Base-by-base conservation (phyloP, 768 basidiomycete genomes). In the Cyclocybe cylindracea region DNA sequence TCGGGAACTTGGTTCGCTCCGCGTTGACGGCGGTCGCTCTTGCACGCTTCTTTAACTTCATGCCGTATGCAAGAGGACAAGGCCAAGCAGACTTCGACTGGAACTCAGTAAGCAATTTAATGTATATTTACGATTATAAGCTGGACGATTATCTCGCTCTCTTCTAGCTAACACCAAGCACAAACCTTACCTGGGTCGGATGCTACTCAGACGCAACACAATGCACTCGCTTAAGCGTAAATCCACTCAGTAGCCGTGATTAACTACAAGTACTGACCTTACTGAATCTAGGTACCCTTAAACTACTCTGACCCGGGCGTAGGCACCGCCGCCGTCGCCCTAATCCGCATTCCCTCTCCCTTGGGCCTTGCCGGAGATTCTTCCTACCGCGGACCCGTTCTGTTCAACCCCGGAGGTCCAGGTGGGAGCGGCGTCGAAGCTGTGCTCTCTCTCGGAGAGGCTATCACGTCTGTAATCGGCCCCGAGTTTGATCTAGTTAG, bases 361-460 rank as follows among this genome's bases (percentile, higher is more conserved):
- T 50, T 74, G 24, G 24, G 1, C 56, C 65, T 1, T 37, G 44
- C 1, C 50, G 40, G 11, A 66, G 67, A 0, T 50, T 60, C 3
- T 56, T 61, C 24, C 3, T 79, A 78, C 51, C 70, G 70, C 19
- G 78, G 78, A 0, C 77, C 77, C 0, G 63, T 79, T 7, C 59
- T 79, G 2, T 66, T 76, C 56, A 79, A 78, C 46, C 78, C 77
- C 0, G 76, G 78, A n/a, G 78, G 79, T 0, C 78, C 78, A 1
- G 78, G 78, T 7, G 73, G 71, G 2, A 74, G 74, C 50, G 77
- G 78, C 2, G 70, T 78, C 5, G 59, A 63, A 4, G n/a, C 69
- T 0, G 54, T 73, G 24, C 24, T n/a, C 11, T 2, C 34, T 0
- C 19, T 10, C 34, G 77, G 70, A 1, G 50, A 59, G 7, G 29